Conservation (phyloP, 2,329 filamentous ascomycete genomes). For the Fusarium chaquense region DNA sequence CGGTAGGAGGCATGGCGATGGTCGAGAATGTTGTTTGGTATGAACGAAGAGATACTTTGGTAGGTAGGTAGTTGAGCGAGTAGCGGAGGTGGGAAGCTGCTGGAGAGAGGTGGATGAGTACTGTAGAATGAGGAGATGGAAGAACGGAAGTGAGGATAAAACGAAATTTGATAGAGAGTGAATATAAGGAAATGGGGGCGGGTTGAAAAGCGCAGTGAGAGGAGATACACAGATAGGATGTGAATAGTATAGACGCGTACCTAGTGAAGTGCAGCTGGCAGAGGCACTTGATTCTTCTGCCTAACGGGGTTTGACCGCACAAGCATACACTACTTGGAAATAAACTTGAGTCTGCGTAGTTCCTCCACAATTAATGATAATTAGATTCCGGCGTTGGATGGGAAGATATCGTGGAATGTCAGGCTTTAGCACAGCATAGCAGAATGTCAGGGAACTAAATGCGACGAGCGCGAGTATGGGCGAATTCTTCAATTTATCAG, state of each 20-base stretch:
- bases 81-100: background rate
- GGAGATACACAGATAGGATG: background rate
- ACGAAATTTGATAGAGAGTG: background rate
- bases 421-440: background rate
- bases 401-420: background rate
- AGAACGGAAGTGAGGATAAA: background rate
- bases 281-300: constrained; percentile 1
- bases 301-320: background rate
- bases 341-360: background rate
- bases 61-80: background rate
- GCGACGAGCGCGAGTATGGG: background rate
- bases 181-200: background rate
- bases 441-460: background rate
- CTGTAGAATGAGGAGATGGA: constrained; percentile 3
- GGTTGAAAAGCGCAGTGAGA: background rate
- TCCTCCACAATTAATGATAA: background rate
- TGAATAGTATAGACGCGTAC: background rate
- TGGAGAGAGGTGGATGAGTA: background rate
- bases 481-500: constrained; percentile 28
- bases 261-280: background rate
- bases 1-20: constrained; percentile 43
- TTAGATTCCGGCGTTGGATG: background rate
- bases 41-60: background rate
- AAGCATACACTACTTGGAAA: background rate
- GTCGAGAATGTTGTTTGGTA: constrained; percentile 1